A percentile compares a stretch with the other conserved stretches of the same genome.
These are phyloP conservation scores for Salvia hispanica DNA, from an alignment of 257 asterid species.

Conservation along the genomic window DNA sequence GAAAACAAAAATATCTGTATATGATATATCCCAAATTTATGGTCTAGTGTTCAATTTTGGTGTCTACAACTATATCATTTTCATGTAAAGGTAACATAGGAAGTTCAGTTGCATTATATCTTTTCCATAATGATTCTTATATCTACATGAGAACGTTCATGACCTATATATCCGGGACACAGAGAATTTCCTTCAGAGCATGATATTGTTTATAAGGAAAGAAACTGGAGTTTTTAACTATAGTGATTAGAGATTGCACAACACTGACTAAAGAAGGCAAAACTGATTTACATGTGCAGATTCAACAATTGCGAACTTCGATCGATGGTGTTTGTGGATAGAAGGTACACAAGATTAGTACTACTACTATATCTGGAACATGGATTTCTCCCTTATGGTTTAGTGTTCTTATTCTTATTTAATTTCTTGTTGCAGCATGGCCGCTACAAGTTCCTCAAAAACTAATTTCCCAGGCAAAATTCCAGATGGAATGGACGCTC, in stretches of 20 bases:
- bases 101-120: no score
- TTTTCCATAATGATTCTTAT: background rate
- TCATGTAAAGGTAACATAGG: no score
- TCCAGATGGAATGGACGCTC: conserved; percentile 64
- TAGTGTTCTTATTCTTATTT: conserved; percentile 3
- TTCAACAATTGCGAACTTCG: conserved; percentile 90
- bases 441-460: conserved; percentile 53
- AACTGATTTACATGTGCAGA: conserved; percentile 47
- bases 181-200: no score
- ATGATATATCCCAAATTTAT: background rate
- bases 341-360: conserved; percentile 46
- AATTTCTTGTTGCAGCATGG: conserved; percentile 50
- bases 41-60: background rate
- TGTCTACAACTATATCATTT: background rate
- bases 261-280: no score
- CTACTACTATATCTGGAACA: background rate
- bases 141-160: background rate
- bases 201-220: no score
- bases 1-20: background rate
- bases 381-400: background rate
- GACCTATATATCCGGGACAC: no score
- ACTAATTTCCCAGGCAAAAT: conserved; percentile 71
- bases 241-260: background rate
- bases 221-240: background rate
- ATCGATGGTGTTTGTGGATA: conserved; percentile 72